Base-by-base conservation (phyloP, 1,284 basidiomycete species). In the Leccinum huronense region DNA sequence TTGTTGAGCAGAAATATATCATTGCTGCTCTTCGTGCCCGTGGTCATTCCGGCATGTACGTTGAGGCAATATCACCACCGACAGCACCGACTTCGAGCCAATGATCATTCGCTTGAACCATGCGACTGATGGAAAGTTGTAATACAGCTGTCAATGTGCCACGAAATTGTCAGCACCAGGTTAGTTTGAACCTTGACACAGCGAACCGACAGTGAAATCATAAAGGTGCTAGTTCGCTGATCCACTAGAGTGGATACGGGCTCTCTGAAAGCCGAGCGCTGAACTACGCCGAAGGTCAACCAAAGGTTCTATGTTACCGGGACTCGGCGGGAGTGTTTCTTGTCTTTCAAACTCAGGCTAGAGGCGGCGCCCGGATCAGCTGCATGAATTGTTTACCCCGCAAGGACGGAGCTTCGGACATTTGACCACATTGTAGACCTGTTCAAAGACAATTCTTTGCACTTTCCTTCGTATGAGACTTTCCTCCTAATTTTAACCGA, bases 61-160 rank as follows among this genome's bases (percentile, higher is more conserved):
- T 93, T 10, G 97, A 99, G 78, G 82, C 94, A 8, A 95, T 97
- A 84, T 80, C 93, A 0, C 97, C 97, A 4, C 88, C 95, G 23
- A 23, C 23, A 23, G 23, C 23, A 23, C 23, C 33, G 6, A 8
- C 33, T 33, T 33, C 33, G 7, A 33, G 33, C 9, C 33, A 33
- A 33, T 33, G 33, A 33, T 9, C 9, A 6, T 7, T 9, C 8
- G 33, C 33, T 33, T 33, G 8, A 33, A 33, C 33, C 33, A 9
- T 9, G 7, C 23, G 23, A 23, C 23, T 23, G 23, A 23, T 23
- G 23, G 23, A 33, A 33, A 33, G 8, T 33, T 33, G 33, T 9
- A 33, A 2, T 23, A 23, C 33, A 33, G 33, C 33, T 33, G 1
- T 33, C 23, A 23, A 23, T 23, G 23, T 23, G 9, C 33, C 33